Conservation (phyloP, 805 yeast species). For the Candida sphagnicola region DNA sequence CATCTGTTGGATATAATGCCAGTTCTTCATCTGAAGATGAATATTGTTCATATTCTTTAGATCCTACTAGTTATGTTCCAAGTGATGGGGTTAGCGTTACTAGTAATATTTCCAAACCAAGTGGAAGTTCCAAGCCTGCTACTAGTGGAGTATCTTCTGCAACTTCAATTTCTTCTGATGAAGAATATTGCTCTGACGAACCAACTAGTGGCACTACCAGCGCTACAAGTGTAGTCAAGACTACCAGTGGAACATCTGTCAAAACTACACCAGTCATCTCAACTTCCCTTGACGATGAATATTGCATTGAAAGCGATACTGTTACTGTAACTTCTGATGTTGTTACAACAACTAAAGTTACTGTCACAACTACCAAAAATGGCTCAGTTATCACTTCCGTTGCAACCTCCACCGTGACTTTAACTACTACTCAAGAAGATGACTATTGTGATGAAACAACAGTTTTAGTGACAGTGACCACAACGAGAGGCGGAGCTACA, state of each 20-base stretch:
- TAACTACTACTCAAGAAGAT: constrained; percentile 1
- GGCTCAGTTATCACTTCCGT: neutral
- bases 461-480: neutral
- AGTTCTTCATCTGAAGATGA: no score
- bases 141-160: neutral
- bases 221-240: no score
- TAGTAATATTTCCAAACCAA: no score
- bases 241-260: neutral
- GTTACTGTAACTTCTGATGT: neutral
- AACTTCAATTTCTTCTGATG: neutral
- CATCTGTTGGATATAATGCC: no score
- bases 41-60: no score
- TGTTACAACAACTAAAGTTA: neutral
- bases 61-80: no score
- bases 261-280: neutral
- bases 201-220: constrained; percentile 1
- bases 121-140: neutral
- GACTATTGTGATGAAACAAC: constrained; percentile 3
- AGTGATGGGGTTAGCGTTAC: neutral
- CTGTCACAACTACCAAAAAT: neutral
- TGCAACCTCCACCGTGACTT: neutral
- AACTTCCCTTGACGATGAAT: constrained; percentile 7
- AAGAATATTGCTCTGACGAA: neutral
- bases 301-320: constrained; percentile 5
- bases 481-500: neutral